Evolutionary conservation across 139 green algal genomes (phyloP), one percentile per base, ranked within the genome.

Genomic region (Bryopsis sp.): DNA sequence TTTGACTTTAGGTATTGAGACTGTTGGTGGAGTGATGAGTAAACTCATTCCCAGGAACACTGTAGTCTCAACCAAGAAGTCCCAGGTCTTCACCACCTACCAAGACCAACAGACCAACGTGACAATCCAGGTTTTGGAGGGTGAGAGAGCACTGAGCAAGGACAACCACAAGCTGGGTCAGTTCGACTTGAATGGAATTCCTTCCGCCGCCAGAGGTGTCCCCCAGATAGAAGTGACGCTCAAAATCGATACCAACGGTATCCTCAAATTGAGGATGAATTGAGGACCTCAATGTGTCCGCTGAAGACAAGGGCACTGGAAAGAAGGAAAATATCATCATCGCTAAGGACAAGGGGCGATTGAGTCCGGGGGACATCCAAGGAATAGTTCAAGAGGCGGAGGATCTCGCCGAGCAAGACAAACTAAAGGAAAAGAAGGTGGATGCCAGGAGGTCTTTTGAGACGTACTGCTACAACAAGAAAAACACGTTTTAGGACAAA

Each of bases 51-150:
- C 81, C 29, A 81, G 92, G 70, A 96, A 97, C 85, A 91, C 84
- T 39, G 82, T 85, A 28, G 88, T 77, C 39, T 94, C 95, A 65
- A 98, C 94, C 72, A 98, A 98, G 86, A 99, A 99, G 85, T 87
- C 74, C 32, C 92, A 98, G 89, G 88, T 84, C 32, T 99, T 99
- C 88, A 95, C 93, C 73, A 99, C 95, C 6, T 97, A 97, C 85
- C 84, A 96, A 80, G 94, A 99, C 79, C 79, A 98, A 64, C 94
- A 99, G 81, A 84, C 79, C 43, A 93, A 83, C 19, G 90, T 95
- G 61, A 86, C 82, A 34, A 96, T 96, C 71, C 80, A 95, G 84
- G 88, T 94, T 37, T 92, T 82, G 71, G 85, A 93, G 81, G 90
- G 91, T 37, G 91, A 97, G 84, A 86, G 91, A 39, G 79, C 86